Evolutionary conservation across 2,329 filamentous ascomycete genomes (phyloP), one percentile per base, ranked within the genome.

Genomic region (Aspergillus melleus): DNA sequence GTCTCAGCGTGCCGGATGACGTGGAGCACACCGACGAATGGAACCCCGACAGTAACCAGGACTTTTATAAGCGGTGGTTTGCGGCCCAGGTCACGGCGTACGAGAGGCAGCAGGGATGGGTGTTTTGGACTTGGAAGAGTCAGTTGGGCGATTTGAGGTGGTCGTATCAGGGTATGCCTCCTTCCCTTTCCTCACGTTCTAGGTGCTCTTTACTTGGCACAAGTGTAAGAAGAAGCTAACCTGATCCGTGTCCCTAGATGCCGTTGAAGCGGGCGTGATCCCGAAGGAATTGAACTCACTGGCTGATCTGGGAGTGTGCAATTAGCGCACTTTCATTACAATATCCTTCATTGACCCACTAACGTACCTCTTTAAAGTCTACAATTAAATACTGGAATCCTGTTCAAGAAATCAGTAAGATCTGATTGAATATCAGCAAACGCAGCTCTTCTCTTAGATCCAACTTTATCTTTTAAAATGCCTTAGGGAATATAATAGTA

Each of bases 121-220:
- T 72, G 20, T 88, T 86, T 66, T 88, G 86, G 85, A 79, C 79
- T 0, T 88, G 85, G 85, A 88, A 87, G 72, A 69, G 72, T 3
- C 68, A 84, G 69, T 16, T 80, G 64, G 59, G 76, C 74, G 70
- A 73, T 58, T 70, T 68, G 52, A 64, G 70, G 9, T 73, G 71
- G 70, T 67, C 65, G 4, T 74, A 73, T 58, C 57, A 67, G 44
- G 66, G 70, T 71, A 62, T 39, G 64, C 16, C 16, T 16, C 14
- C 6, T 16, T 11, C 16, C 4, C 5, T n/a, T 42, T n/a, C 36
- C 16, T 42, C 32, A 5, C 32, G 3, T 16, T 36, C 32, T 12
- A 36, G 11, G 1, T 36, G 26, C 26, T 36, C 12, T 36, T 4
- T 14, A 12, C 1, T 36, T 0, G 32, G 3, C 10, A 36, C 4